Conservation (phyloP, 2,329 filamentous ascomycete species). For the Fusarium lyarnte region DNA sequence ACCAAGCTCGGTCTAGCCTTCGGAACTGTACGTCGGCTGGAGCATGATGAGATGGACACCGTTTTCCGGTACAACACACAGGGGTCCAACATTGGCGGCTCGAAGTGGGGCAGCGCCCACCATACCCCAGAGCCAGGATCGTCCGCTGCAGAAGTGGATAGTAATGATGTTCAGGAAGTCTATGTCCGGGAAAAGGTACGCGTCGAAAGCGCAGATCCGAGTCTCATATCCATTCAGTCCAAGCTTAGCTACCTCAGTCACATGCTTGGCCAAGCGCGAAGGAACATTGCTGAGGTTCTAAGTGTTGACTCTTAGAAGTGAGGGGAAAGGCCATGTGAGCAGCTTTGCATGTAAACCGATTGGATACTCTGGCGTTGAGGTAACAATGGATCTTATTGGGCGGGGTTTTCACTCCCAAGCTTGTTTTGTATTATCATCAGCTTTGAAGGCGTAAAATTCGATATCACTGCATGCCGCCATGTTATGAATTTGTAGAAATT, state of each 20-base stretch:
- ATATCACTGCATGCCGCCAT: neutral
- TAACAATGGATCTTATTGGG: slow-evolving; percentile 14
- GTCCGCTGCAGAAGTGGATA: slow-evolving; percentile 27
- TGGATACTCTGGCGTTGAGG: slow-evolving; percentile 41
- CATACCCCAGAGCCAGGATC: slow-evolving; percentile 40
- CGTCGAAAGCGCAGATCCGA: slow-evolving; percentile 90
- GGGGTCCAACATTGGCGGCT: slow-evolving; percentile 44
- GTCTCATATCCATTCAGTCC: slow-evolving; percentile 81
- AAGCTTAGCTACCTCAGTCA: slow-evolving; percentile 84
- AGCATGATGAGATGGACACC: slow-evolving; percentile 83
- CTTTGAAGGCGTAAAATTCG: neutral
- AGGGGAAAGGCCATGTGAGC: slow-evolving; percentile 24
- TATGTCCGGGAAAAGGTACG: slow-evolving; percentile 89
- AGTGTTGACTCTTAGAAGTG: slow-evolving; percentile 57
- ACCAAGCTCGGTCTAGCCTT: slow-evolving; percentile 78
- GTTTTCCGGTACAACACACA: slow-evolving; percentile 71
- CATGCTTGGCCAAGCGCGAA: slow-evolving; percentile 73
- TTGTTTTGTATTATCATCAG: neutral
- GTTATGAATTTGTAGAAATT: slow-evolving; percentile 31
- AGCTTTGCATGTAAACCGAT: slow-evolving; percentile 36
- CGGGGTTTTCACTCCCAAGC: neutral
- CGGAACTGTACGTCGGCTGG: slow-evolving; percentile 68
- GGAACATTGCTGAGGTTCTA: slow-evolving; percentile 82
- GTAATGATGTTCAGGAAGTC: slow-evolving; percentile 64
- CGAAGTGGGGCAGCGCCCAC: slow-evolving; percentile 37